These are phyloP conservation scores for Trichocomaceae sp. DNA, from an alignment of 2,329 filamentous ascomycete species.

Conservation along the genomic window DNA sequence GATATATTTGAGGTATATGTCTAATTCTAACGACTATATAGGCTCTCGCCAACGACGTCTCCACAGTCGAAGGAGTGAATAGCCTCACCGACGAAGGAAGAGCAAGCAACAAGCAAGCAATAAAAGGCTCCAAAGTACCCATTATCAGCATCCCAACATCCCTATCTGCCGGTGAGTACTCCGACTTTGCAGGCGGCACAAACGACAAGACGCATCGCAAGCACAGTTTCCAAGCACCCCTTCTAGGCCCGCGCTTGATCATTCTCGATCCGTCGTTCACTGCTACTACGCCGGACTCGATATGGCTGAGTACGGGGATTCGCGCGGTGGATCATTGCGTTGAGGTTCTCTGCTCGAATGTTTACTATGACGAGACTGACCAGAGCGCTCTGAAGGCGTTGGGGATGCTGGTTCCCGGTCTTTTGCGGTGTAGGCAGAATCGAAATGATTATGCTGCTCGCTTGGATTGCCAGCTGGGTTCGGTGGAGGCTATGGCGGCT, in stretches of 20 bases:
- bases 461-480: slow-evolving; percentile 45
- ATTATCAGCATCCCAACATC: slow-evolving; percentile 39
- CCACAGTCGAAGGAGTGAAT: slow-evolving; percentile 34
- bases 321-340: slow-evolving; percentile 54
- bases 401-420: slow-evolving; percentile 35
- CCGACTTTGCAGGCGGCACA: slow-evolving; percentile 35
- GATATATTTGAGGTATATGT: no score
- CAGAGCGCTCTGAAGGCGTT: slow-evolving; percentile 36
- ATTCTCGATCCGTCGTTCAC: slow-evolving; percentile 52
- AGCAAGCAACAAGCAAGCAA: slow-evolving; percentile 20
- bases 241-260: slow-evolving; percentile 45
- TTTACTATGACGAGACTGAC: slow-evolving; percentile 30
- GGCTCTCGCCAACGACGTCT: slow-evolving; percentile 45
- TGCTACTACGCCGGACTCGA: slow-evolving; percentile 44
- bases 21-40: slow-evolving; percentile 13
- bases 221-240: slow-evolving; percentile 31
- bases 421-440: slow-evolving; percentile 38
- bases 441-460: slow-evolving; percentile 37
- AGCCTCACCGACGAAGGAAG: slow-evolving; percentile 25
- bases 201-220: slow-evolving; percentile 31
- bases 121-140: slow-evolving; percentile 24
- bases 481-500: slow-evolving; percentile 48
- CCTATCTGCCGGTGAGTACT: slow-evolving; percentile 39
- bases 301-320: slow-evolving; percentile 55
- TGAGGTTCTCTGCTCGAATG: slow-evolving; percentile 46